Conservation (phyloP, 2,329 filamentous ascomycete species). For the Aspergillus arachidicola region DNA sequence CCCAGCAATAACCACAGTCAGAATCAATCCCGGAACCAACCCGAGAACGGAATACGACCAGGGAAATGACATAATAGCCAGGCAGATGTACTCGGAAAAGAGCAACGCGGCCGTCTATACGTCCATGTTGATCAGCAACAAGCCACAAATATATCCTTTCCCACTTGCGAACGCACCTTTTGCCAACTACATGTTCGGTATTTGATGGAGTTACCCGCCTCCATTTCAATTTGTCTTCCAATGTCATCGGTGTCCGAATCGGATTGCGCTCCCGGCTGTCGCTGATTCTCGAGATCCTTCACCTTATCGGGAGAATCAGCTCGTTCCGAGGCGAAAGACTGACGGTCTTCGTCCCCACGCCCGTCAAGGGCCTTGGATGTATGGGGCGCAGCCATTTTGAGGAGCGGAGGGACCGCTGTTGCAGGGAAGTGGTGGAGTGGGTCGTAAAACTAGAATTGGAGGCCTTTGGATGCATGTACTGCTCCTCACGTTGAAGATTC, state of each 20-base stretch:
- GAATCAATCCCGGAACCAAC: conserved; percentile 80
- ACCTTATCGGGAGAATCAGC: conserved; percentile 27
- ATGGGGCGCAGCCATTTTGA: conserved; percentile 42
- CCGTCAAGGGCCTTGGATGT: conserved; percentile 20
- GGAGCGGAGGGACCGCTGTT: conserved; percentile 39
- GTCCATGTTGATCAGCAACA: conserved; percentile 7
- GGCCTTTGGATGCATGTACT: conserved; percentile 40
- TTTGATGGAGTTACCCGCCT: conserved; percentile 78
- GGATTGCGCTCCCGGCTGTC: conserved; percentile 28
- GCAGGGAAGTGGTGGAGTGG: conserved; percentile 33
- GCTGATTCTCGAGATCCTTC: conserved; percentile 35
- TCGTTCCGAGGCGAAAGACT: conserved; percentile 26
- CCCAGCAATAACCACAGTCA: conserved; percentile 76
- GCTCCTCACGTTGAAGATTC: conserved; percentile 4
- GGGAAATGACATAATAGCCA: conserved; percentile 93
- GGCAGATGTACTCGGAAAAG: conserved; percentile 93
- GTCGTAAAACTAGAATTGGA: conserved; percentile 24
- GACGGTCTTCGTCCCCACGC: conserved; percentile 20
- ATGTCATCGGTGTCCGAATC: conserved; percentile 50
- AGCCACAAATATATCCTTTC: background rate
- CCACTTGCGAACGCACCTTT: conserved; percentile 59
- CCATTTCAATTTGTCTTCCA: conserved; percentile 72
- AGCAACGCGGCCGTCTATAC: conserved; percentile 77
- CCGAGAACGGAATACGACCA: conserved; percentile 89
- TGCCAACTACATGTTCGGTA: conserved; percentile 94